phyloP scores from a whole-genome alignment of 2,329 filamentous ascomycete species.

The Verticillium nonalfalfae region DNA sequence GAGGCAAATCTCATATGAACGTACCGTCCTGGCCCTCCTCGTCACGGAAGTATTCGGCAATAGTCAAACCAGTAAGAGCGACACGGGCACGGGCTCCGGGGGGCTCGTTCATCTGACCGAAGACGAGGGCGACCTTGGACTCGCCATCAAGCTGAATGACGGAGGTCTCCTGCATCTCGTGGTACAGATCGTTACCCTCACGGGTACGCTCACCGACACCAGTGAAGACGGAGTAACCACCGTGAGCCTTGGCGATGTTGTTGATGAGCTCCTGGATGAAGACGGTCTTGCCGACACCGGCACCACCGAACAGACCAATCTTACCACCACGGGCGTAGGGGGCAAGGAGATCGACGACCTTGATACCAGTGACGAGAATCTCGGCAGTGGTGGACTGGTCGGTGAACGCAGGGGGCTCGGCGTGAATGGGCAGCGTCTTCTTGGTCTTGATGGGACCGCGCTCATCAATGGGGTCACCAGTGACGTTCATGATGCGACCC shows the following conservation, averaged over 20 bases:
- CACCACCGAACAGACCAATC: conserved; percentile 99
- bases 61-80: conserved; percentile 81
- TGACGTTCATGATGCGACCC: conserved; percentile 99
- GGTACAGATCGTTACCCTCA: conserved; percentile 99
- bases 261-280: conserved; percentile 99
- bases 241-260: conserved; percentile 99
- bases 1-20: conserved; percentile 17
- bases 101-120: conserved; percentile 99
- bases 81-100: conserved; percentile 99
- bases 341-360: conserved; percentile 98
- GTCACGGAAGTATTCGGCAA: conserved; percentile 79
- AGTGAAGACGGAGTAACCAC: conserved; percentile 99
- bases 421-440: conserved; percentile 86
- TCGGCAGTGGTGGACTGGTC: conserved; percentile 97
- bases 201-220: conserved; percentile 99
- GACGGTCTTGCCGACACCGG: conserved; percentile 99
- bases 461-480: conserved; percentile 99
- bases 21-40: conserved; percentile 77
- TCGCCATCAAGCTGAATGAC: conserved; percentile 99
- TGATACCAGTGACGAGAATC: conserved; percentile 98
- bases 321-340: conserved; percentile 99
- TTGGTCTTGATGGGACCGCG: conserved; percentile 94
- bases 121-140: conserved; percentile 98
- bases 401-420: conserved; percentile 84
- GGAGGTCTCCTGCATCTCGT: conserved; percentile 99